These are phyloP conservation scores for Alternaria gansuensis DNA, from an alignment of 2,329 filamentous ascomycete genomes.

Conservation along the genomic window DNA sequence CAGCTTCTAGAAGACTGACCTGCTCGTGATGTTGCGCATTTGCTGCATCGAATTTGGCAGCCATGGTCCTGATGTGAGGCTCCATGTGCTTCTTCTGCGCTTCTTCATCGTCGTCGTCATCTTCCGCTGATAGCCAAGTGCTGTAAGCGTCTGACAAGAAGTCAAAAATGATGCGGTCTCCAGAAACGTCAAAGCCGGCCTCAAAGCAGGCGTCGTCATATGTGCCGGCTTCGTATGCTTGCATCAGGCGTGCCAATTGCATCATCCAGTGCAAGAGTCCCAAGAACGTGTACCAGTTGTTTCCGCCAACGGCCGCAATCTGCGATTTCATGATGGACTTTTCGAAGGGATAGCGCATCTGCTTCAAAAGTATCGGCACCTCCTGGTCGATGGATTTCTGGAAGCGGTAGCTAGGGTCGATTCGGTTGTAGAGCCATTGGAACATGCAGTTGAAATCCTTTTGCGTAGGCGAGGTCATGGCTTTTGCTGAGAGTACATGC, in stretches of 20 bases:
- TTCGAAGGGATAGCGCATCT: slow-evolving; percentile 93
- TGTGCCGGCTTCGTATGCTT: slow-evolving; percentile 77
- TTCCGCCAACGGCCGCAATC: slow-evolving; percentile 90
- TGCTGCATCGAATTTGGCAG: slow-evolving; percentile 81
- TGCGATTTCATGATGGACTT: slow-evolving; percentile 96
- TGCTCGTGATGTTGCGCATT: slow-evolving; percentile 88
- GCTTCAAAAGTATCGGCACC: slow-evolving; percentile 89
- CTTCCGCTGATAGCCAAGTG: slow-evolving; percentile 88
- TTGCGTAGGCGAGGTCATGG: slow-evolving; percentile 91
- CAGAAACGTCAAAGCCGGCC: slow-evolving; percentile 83
- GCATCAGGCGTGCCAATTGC: slow-evolving; percentile 94
- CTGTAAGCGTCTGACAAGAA: slow-evolving; percentile 90
- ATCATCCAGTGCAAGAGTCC: slow-evolving; percentile 98
- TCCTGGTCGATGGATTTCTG: slow-evolving; percentile 95
- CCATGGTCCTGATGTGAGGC: slow-evolving; percentile 89
- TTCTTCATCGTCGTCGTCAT: slow-evolving; percentile 79
- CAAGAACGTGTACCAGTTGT: slow-evolving; percentile 96
- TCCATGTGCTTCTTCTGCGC: slow-evolving; percentile 72
- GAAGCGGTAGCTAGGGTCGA: slow-evolving; percentile 93
- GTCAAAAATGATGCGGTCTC: slow-evolving; percentile 92
- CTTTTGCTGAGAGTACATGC: slow-evolving; percentile 87
- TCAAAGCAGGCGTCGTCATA: slow-evolving; percentile 93
- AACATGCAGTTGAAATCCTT: slow-evolving; percentile 99
- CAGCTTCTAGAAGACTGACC: slow-evolving; percentile 83
- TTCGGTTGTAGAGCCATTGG: slow-evolving; percentile 95